A percentile compares a stretch with the other conserved stretches of the same genome.
These are phyloP conservation scores for Houttuynia cordata DNA, from an alignment of 164 flowering plant genomes.

Conservation along the genomic window DNA sequence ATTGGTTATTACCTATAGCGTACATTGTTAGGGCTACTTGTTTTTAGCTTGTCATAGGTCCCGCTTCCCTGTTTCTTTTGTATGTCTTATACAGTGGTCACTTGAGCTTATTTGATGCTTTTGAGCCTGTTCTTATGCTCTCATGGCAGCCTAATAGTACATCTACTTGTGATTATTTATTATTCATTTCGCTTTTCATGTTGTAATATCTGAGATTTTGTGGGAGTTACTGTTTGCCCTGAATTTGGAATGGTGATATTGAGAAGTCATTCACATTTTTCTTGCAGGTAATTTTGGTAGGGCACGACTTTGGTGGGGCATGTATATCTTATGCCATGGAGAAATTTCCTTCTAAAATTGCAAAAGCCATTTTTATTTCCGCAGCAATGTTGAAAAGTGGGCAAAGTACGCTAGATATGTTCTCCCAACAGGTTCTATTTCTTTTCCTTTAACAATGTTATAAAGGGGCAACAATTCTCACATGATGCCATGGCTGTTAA, in stretches of 20 bases:
- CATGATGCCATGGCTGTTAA: background rate
- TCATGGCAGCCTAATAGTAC: background rate
- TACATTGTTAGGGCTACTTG: too few species aligned
- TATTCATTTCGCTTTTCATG: background rate
- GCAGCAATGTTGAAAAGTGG: conserved; percentile 73
- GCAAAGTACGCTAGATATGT: conserved; percentile 64
- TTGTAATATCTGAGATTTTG: background rate
- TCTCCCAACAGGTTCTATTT: conserved; percentile 54
- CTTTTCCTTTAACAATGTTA: background rate
- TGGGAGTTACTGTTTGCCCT: too few species aligned
- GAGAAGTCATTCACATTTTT: background rate
- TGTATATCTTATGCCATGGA: conserved; percentile 87
- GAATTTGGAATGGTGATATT: background rate
- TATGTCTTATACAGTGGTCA: too few species aligned
- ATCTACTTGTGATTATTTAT: background rate
- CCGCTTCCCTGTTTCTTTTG: too few species aligned
- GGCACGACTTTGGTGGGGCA: conserved; percentile 93
- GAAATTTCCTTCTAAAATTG: conserved; percentile 50
- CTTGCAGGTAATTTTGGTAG: conserved; percentile 83
- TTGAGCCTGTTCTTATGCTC: background rate
- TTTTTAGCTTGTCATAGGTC: too few species aligned
- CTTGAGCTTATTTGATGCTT: background rate
- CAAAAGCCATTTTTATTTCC: conserved; percentile 75
- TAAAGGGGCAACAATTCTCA: background rate
- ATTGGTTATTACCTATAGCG: too few species aligned